phyloP scores from a whole-genome alignment of 108 stramenopile genomes.

The Nannochloropsis oceanica region DNA sequence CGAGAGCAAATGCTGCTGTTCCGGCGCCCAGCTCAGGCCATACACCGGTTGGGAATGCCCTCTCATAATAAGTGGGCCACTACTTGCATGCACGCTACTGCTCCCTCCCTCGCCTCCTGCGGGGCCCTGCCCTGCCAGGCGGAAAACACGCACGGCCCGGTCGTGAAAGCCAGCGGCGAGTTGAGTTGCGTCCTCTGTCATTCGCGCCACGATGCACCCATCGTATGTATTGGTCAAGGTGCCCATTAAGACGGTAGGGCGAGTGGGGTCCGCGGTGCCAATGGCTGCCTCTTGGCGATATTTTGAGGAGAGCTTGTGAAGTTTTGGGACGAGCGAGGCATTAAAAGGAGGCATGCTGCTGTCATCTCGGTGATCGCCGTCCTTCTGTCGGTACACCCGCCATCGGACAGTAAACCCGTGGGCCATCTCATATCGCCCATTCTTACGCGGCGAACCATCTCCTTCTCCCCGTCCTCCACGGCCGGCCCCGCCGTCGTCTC shows the following conservation, averaged over 20 bases:
- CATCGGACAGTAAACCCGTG: neutral
- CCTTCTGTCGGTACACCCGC: neutral
- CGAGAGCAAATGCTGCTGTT: slow-evolving; percentile 16
- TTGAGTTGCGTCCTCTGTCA: neutral
- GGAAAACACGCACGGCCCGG: slow-evolving; percentile 31
- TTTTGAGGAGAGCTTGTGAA: neutral
- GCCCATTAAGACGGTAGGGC: neutral
- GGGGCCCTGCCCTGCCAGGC: slow-evolving; percentile 12
- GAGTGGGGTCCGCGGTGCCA: neutral
- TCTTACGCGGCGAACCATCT: neutral
- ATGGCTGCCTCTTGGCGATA: neutral
- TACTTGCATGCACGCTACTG: neutral
- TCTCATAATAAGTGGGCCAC: neutral
- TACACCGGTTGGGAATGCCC: slow-evolving; percentile 6
- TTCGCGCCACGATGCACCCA: neutral
- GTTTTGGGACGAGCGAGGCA: neutral
- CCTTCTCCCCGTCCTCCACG: neutral
- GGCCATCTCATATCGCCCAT: neutral
- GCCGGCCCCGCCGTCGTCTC: neutral
- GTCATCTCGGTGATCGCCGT: neutral
- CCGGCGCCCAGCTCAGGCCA: slow-evolving; percentile 16
- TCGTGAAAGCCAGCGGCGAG: slow-evolving; percentile 39
- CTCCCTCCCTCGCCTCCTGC: neutral
- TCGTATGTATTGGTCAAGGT: neutral
- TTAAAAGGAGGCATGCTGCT: neutral